These are phyloP conservation scores for Aureobasidium vineae DNA, from an alignment of 2,329 filamentous ascomycete species.

Conservation along the genomic window DNA sequence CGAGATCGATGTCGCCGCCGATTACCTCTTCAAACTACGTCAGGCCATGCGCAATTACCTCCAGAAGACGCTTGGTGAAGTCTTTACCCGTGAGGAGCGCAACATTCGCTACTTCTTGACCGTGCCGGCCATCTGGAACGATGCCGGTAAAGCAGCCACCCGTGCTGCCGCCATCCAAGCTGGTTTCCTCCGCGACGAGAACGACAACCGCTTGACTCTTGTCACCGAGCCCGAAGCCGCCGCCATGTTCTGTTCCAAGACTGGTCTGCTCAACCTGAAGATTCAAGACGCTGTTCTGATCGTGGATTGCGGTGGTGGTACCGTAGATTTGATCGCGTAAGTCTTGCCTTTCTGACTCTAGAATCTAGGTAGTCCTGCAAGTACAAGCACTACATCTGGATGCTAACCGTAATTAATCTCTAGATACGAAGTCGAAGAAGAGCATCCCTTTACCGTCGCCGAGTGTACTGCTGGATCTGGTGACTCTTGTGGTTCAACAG, in stretches of 20 bases:
- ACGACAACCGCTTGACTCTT: conserved; percentile 91
- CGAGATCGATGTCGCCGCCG: conserved; percentile 98
- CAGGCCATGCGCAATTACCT: conserved; percentile 95
- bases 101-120: conserved; percentile 98
- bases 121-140: conserved; percentile 99
- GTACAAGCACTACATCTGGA: too few species aligned
- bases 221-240: conserved; percentile 97
- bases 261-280: conserved; percentile 91
- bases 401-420: background rate
- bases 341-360: too few species aligned
- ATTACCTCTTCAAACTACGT: conserved; percentile 97
- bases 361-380: too few species aligned
- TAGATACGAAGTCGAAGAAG: conserved; percentile 90
- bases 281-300: conserved; percentile 98
- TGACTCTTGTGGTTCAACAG: conserved; percentile 97
- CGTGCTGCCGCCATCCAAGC: conserved; percentile 95
- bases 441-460: conserved; percentile 92
- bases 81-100: conserved; percentile 96
- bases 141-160: conserved; percentile 95
- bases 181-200: conserved; percentile 93
- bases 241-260: conserved; percentile 96
- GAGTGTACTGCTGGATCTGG: conserved; percentile 97
- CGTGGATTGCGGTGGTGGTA: conserved; percentile 97
- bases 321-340: conserved; percentile 89
- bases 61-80: conserved; percentile 94